Base-by-base conservation (phyloP, 225 moss, liverwort and hornwort species). In the Bryoerythrophyllum caledonicum region DNA sequence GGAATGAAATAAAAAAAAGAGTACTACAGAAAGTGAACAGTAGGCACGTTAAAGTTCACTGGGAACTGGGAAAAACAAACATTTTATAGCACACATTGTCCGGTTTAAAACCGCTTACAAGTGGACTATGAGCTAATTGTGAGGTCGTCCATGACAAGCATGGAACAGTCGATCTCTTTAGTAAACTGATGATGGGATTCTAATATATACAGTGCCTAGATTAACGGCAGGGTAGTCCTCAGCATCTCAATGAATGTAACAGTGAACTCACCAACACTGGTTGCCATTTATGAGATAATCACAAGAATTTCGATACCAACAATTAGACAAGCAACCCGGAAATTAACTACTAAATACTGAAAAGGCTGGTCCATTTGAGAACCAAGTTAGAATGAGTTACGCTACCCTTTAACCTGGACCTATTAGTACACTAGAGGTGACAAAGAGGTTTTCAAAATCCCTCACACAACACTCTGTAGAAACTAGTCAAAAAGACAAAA, bases 401-500 rank as follows among this genome's bases (percentile, higher is more conserved):
- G 59, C 77, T 84, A 77, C 70, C 76, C 61, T 75, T 74, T 38
- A 73, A 77, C 80, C 80, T 74, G 74, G 60, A 81, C 70, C 84
- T 84, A 81, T 55, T 77, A 74, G 70, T 84, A 84, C 84, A 84
- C 71, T 77, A 80, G 38, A 80, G 41, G 79, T 67, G 76, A 79
- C 75, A 17, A 51, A 73, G 74, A 76, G 69, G 64, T 76, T 80
- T 64, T 58, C 80, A 72, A 68, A 80, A 64, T 80, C 80, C 76
- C 64, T 68, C 83, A 83, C 72, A 63, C 0, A 79, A 72, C 79
- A 72, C 79, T 72, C 64, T 17, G 59, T 10, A 69, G n/a, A 40
- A 79, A 60, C 74, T 74, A 65, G 26, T 20, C 49, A 75, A 62
- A 68, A 58, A 43, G 26, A n/a, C 2, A 49, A 51, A 41, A 27